Base-by-base conservation (phyloP, 2,329 filamentous ascomycete species). In the Ophiostoma sp. region DNA sequence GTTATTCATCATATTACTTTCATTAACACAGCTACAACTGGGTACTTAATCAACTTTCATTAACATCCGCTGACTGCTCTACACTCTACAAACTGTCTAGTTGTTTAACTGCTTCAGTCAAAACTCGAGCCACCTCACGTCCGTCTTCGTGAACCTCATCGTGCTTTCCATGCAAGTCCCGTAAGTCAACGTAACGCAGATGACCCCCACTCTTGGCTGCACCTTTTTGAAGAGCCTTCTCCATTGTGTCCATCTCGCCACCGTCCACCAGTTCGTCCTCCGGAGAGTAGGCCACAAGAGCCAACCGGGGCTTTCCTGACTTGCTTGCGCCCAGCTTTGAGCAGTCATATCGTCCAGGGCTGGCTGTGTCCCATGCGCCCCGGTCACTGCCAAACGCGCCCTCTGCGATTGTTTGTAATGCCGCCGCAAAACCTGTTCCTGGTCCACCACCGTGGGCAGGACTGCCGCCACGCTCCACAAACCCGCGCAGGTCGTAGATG, bases 141-240 rank as follows among this genome's bases (percentile, higher is more conserved):
- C 91, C 91, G 73, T 88, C 84, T 78, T 87, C 79, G 89, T 90
- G 92, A 2, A 91, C 83, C 76, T 87, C 86, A 80, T 93, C 87
- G 80, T 94, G 92, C 50, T 83, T 83, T 4, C 89, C 91, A 9
- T 79, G 80, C 70, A 90, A 78, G 77, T 88, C 84, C 75, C 80
- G 83, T 45, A 80, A 85, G 74, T 80, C 81, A 79, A 81, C 75
- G 28, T 85, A 39, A 3, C 74, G 31, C 1, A 57, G 59, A 75
- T 77, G 78, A 74, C 75, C 77, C 75, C 77, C 78, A 72, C 77
- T 83, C 71, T 85, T 80, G 72, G 77, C 80, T 5, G 11, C 70
- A 7, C 48, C 39, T 3, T 80, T 78, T 52, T 39, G 74, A 42
- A 92, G 80, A 70, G 83, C 82, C 74, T 79, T 78, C 72, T 84